A percentile compares a stretch with the other conserved stretches of the same genome.
Conservation (phyloP, 2,329 filamentous ascomycete species). For the Sphaerulina vaccinii region DNA sequence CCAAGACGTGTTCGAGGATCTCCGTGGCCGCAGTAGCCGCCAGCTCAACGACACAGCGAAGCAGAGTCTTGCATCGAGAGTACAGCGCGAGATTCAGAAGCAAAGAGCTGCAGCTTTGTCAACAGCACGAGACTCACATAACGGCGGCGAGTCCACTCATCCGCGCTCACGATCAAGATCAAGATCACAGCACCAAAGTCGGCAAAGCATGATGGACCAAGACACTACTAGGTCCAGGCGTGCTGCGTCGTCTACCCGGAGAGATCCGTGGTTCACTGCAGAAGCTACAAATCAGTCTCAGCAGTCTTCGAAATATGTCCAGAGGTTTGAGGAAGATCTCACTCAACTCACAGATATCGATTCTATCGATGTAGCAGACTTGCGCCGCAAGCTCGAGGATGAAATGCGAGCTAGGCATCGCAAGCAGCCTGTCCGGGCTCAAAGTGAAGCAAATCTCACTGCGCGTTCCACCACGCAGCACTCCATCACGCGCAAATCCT, state of each 20-base stretch:
- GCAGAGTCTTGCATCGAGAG: slow-evolving; percentile 24
- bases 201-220: background rate
- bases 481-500: slow-evolving; percentile 53
- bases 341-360: slow-evolving; percentile 58
- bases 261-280: background rate
- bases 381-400: slow-evolving; percentile 57
- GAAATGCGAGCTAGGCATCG: slow-evolving; percentile 37
- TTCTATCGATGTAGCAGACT: slow-evolving; percentile 51
- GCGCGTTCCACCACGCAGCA: slow-evolving; percentile 40
- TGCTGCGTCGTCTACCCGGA: background rate
- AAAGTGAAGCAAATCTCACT: slow-evolving; percentile 40
- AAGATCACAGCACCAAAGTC: slow-evolving; percentile 21
- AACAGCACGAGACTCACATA: background rate
- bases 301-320: slow-evolving; percentile 8
- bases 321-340: slow-evolving; percentile 38
- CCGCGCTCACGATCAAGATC: slow-evolving; percentile 27
- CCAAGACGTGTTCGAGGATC: background rate
- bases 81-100: slow-evolving; percentile 35
- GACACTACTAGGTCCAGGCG: background rate
- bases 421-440: slow-evolving; percentile 3
- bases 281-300: slow-evolving; percentile 22
- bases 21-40: background rate
- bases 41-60: slow-evolving; percentile 21
- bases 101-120: slow-evolving; percentile 12
- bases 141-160: background rate